Percentiles rank a stretch among this genome's conserved stretches.
These are phyloP conservation scores for Uronychia binucleata DNA, from an alignment of 73 alveolate genomes.

Conservation along the genomic window DNA sequence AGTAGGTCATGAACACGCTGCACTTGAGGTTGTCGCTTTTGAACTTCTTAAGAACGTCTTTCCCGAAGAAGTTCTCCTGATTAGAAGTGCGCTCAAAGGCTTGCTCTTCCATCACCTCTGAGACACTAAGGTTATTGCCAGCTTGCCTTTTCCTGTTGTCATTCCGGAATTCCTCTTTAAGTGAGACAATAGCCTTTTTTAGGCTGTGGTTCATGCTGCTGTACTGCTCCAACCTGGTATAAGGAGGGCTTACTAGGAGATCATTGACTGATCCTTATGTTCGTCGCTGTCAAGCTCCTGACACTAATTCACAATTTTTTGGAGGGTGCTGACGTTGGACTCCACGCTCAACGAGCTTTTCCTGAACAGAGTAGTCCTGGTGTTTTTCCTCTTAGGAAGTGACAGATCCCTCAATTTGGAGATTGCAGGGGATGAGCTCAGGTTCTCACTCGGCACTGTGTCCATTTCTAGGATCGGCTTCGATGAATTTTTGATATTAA, in stretches of 20 bases:
- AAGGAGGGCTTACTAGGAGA: neutral
- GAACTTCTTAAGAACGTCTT: neutral
- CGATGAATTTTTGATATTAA: neutral
- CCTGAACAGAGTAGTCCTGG: no score
- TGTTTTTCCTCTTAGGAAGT: no score
- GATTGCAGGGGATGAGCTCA: no score
- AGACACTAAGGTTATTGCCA: neutral
- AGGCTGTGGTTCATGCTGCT: neutral
- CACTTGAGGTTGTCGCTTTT: neutral
- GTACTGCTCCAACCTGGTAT: neutral
- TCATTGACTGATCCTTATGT: neutral
- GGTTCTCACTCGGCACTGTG: neutral
- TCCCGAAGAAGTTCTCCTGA: neutral
- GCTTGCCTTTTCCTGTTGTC: neutral
- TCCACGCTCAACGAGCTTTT: no score
- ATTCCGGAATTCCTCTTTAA: neutral
- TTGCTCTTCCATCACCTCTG: neutral
- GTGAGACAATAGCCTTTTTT: neutral
- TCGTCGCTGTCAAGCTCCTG: neutral
- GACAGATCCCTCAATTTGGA: no score
- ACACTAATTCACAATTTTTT: neutral
- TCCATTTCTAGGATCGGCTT: neutral
- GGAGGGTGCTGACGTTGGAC: neutral
- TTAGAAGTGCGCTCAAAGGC: neutral
- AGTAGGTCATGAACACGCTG: constrained; percentile 1